Evolutionary conservation across 2,329 filamentous ascomycete species (phyloP), one percentile per base, ranked within the genome.

Genomic region (Lojkania enalia): DNA sequence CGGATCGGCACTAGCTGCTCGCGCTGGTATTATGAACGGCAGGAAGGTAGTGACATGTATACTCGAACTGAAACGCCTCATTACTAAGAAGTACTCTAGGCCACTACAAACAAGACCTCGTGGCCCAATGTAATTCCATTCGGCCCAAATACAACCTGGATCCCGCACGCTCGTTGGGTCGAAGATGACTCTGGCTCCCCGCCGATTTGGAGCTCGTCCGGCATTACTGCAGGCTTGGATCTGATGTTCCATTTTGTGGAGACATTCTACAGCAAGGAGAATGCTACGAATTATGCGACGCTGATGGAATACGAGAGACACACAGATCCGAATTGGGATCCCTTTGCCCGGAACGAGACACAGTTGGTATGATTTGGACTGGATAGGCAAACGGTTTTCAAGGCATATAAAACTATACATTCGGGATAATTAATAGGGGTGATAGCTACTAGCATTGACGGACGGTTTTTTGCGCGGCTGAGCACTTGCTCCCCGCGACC

Each of bases 181-280:
- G 70, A 74, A 1, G 83, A 87, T 63, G 82, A 80, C 13, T 83
- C 84, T 36, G 49, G 43, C 3, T 37, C 29, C 9, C 54, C 52
- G 6, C 58, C 51, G 2, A 70, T 86, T 4, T 87, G 84, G 82
- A 81, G 77, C 11, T 80, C 79, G 1, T 83, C 81, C 0, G 84
- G 84, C 0, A 76, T 85, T 3, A 77, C 75, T 31, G 80, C 83
- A 2, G 82, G 82, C 0, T 81, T 83, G 39, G 82, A 85, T 67
- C 71, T 78, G 42, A 79, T 74, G 51, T 68, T 83, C 52, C 80
- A 77, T 1, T 84, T 77, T 60, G 70, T 85, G 16, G 72, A 64
- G 37, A 66, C 73, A 27, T 62, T 75, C 6, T 84, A 77, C 61
- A 80, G 80, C 3, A 69, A 74, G n/a, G 71, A 74, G 2, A 64